Base-by-base conservation (phyloP, 2,329 filamentous ascomycete species). In the Anthostomella pinea region DNA sequence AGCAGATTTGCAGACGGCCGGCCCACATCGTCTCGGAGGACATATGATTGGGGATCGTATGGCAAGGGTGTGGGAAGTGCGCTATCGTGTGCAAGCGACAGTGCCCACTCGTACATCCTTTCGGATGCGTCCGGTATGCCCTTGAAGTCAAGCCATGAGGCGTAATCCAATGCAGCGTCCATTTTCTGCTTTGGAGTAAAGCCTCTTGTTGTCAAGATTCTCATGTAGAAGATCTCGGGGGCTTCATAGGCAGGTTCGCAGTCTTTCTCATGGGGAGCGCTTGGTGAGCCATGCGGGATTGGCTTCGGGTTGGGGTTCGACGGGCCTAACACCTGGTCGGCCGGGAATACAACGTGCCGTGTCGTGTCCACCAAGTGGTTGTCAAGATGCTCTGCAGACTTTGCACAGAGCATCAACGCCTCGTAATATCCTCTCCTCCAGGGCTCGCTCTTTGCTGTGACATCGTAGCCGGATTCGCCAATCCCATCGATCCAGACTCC, bases 341-440 rank as follows among this genome's bases (percentile, higher is more conserved):
- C 75, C 0, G 86, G 81, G 48, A 87, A 91, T 19, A 84, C 74
- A 17, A 84, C 64, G 26, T 75, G 72, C 45, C 80, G 73, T 7
- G 74, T 82, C 28, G 65, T 79, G 60, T 95, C 88, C 27, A 75
- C 70, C 11, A 94, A 71, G 74, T 83, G 88, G 30, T 84, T 85
- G 46, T 95, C 87, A 16, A 94, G 67, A 49, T 90, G 79, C 63
- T 96, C 90, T 4, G 88, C 81, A 1, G 83, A 79, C 48, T 79
- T 78, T 1, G 84, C 90, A 41, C 79, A 79, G 8, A 83, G 74
- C 79, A 96, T 87, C 30, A 96, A 66, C 3, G 82, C 75, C 54
- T 94, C 81, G 54, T 84, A 89, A 63, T 97, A 97, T 1, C 88
- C 89, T 37, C 87, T 73, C 52, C 84, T 73, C 91, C 90, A 97